Evolutionary conservation across 1,284 basidiomycete species (phyloP), one percentile per base, ranked within the genome.

Genomic region (Caloboletus firmus): DNA sequence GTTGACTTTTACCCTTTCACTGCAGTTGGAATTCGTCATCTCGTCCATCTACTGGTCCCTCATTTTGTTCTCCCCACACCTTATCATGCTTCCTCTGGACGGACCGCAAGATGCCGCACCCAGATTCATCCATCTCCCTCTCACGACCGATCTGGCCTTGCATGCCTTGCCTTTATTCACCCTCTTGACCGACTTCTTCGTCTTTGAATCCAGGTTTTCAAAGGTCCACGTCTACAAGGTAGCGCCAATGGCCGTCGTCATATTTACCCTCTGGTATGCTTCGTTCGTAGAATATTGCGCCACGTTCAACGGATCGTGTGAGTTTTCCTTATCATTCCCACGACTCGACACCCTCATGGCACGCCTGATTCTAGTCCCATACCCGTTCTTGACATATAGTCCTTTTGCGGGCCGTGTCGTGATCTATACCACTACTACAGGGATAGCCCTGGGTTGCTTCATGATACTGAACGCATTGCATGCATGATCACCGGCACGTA

Each of bases 341-440:
- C 31, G 6, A 37, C 32, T 37, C 18, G 15, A 11, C 18, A 8
- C 18, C 13, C 13, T 30, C 44, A 15, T 35, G 24, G 18, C 2
- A 40, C 12, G 17, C 20, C 24, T 48, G 15, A 43, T 36, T 26
- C 31, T 34, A 89, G 87, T 91, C 71, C 89, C 91, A 18, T 93
- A 93, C 70, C 91, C 91, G 0, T 93, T 93, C 75, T 74, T 93
- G 55, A 88, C 83, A 0, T 63, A 84, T 28, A 85, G 79, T 63
- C 71, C 80, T 0, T 72, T 83, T 15, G 62, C 70, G 9, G 70
- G 77, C 31, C 79, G 90, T 17, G 57, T 84, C n/a, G 70, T 64
- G 18, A 89, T 91, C 28, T 93, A 93, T 69, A 61, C 65, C 9
- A 77, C 72, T 3, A 78, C 80, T 0, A 77, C 79, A 0, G 50